Evolutionary conservation across 169 alveolate species (phyloP), one percentile per base, ranked within the genome.

Genomic region (Cryptosporidium canis): DNA sequence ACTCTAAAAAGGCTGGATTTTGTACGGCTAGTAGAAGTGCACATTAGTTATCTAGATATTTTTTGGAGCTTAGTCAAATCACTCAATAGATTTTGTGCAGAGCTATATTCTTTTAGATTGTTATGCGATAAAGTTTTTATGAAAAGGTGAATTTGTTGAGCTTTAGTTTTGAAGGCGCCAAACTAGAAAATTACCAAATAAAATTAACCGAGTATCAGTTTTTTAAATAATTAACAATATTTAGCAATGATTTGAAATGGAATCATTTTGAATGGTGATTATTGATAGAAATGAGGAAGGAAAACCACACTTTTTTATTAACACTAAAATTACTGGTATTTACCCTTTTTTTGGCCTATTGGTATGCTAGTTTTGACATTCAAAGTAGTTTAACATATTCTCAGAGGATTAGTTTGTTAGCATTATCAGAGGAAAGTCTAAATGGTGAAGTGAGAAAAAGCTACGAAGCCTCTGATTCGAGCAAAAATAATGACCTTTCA

Each of bases 111-210:
- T n/a, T n/a, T n/a, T n/a, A n/a, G n/a, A n/a, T n/a, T n/a, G n/a
- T n/a, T n/a, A n/a, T n/a, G n/a, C n/a, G n/a, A n/a, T n/a, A n/a
- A n/a, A n/a, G n/a, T n/a, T n/a, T n/a, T n/a, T n/a, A n/a, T n/a
- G n/a, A n/a, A n/a, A n/a, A n/a, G n/a, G n/a, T n/a, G n/a, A n/a
- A n/a, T n/a, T n/a, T n/a, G n/a, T n/a, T n/a, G n/a, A n/a, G 7
- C 21, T 48, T 48, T 48, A 48, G 58, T 48, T 16, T 21, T 18
- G 8, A 61, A 31, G 45, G 68, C 68, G 68, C 68, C 68, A 61
- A 61, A 1, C 3, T 0, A 18, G 27, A 33, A 51, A 51, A 4
- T 51, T 14, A 51, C 16, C 7, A 51, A 51, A 51, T 12, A 16
- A 3, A 51, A 51, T 51, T 1, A 21, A 51, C 7, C 7, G 24